Evolutionary conservation across 768 basidiomycete species (phyloP), one percentile per base, ranked within the genome.

Genomic region (Sarcodon sp.): DNA sequence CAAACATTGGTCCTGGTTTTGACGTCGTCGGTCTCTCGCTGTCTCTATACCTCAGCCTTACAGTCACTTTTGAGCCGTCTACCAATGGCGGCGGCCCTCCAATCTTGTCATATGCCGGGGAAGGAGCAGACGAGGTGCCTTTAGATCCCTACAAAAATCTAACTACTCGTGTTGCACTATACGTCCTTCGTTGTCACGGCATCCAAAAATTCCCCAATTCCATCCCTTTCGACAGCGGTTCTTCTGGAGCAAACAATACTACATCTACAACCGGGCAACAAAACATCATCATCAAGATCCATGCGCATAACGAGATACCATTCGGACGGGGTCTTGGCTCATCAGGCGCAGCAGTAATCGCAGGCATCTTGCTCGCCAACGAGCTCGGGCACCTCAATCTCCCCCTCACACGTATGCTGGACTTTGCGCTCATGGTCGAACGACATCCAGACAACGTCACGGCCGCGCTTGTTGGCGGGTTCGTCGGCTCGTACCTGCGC

Each of bases 371-470:
- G 33, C 77, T 99, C 41, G 96, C 83, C 34, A 76, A 91, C 59
- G 72, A 78, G n/a, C 71, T 98, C 18, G 94, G 87, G 12, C 54
- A 75, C 13, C 75, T 98, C 51, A 59, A 72, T 18, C 78, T 98
- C 9, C 64, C 85, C 11, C 69, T 62, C 31, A 74, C 72, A 38
- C 79, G 96, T 21, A 69, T 94, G 57, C 78, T 98, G 51, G 96
- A 99, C 67, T 94, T 88, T 59, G 93, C 94, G 1, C 73, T 99
- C 47, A 99, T 99, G 96, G 92, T 99, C 59, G 96, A 99, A 66
- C 77, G 96, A 13, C 96, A 99, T 62, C 96, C 96, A 12, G 96
- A 99, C 66, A 99, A 99, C 63, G 93, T 99, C 59, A 96, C 96
- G 0, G 96, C 96, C 2, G 94, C 93, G 0, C 78, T 99, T 35